Percentiles rank a stretch among this genome's conserved stretches.
phyloP scores from a whole-genome alignment of 2,329 filamentous ascomycete species.

The Xylaria sp. region DNA sequence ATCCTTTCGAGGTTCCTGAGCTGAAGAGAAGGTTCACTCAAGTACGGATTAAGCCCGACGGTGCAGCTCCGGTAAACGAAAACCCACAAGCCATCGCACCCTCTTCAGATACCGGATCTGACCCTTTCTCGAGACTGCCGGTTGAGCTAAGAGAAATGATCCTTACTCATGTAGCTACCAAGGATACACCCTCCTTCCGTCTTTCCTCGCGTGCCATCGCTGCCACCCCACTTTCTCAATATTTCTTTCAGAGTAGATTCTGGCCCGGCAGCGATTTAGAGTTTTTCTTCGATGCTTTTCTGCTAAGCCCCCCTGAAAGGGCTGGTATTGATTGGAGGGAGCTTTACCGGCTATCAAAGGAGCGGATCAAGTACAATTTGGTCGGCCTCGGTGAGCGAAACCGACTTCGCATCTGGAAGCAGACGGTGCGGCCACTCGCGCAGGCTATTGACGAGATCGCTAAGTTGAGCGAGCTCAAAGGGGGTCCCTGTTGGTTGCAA shows the following conservation, averaged over 20 bases:
- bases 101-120: neutral
- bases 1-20: constrained; percentile 35
- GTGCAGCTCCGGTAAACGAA: neutral
- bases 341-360: constrained; percentile 29
- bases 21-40: constrained; percentile 22
- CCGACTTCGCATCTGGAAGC: constrained; percentile 34
- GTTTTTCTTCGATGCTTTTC: constrained; percentile 34
- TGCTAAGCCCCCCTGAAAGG: constrained; percentile 20
- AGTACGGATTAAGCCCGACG: constrained; percentile 15
- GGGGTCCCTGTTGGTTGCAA: constrained; percentile 19
- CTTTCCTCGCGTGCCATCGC: constrained; percentile 35
- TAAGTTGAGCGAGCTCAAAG: constrained; percentile 25
- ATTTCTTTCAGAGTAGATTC: constrained; percentile 37
- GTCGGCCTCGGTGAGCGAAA: constrained; percentile 35
- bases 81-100: neutral
- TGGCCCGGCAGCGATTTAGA: constrained; percentile 34
- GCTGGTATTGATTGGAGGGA: constrained; percentile 31
- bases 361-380: constrained; percentile 22
- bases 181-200: constrained; percentile 27
- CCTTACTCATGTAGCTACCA: constrained; percentile 29
- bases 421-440: constrained; percentile 31
- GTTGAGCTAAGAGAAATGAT: constrained; percentile 33
- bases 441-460: constrained; percentile 27
- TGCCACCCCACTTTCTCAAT: constrained; percentile 27
- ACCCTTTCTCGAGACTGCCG: constrained; percentile 32